Conservation (phyloP, 2,329 filamentous ascomycete genomes). For the Cercospora beticola region DNA sequence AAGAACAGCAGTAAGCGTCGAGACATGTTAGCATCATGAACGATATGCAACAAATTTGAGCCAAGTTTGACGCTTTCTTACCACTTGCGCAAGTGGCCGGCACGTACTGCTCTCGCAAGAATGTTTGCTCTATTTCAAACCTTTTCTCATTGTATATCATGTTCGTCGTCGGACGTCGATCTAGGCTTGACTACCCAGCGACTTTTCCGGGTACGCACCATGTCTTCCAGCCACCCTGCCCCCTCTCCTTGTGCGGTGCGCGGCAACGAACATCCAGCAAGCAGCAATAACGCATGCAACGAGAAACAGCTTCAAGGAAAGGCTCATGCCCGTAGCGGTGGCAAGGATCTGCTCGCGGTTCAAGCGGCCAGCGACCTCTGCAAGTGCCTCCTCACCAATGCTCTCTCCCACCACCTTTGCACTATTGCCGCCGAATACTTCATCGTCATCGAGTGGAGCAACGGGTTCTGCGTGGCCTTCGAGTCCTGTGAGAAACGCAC, state of each 20-base stretch:
- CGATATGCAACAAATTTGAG: neutral
- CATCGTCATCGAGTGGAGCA: slow-evolving; percentile 44
- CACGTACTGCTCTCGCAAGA: neutral
- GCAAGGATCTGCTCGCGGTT: slow-evolving; percentile 23
- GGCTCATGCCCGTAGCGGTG: slow-evolving; percentile 41
- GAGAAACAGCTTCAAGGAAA: slow-evolving; percentile 48
- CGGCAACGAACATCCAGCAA: slow-evolving; percentile 36
- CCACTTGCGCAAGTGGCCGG: neutral
- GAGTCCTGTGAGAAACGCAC: slow-evolving; percentile 41
- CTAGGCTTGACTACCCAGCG: slow-evolving; percentile 3
- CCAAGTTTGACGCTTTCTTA: neutral
- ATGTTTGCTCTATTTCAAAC: neutral
- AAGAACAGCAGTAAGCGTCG: neutral
- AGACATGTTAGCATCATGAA: neutral
- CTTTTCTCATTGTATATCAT: neutral
- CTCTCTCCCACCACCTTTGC: slow-evolving; percentile 14
- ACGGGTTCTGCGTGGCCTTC: slow-evolving; percentile 46
- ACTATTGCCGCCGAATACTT: slow-evolving; percentile 26
- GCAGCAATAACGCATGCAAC: slow-evolving; percentile 45
- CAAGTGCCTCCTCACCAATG: slow-evolving; percentile 10
- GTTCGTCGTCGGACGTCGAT: neutral
- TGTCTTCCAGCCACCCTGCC: slow-evolving; percentile 10
- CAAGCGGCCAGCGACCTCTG: slow-evolving; percentile 19
- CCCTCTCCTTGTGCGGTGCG: slow-evolving; percentile 21
- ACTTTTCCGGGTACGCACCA: slow-evolving; percentile 1